These are phyloP conservation scores for Amphicarpaea edgeworthii DNA, from an alignment of 306 rosid species.

Conservation along the genomic window DNA sequence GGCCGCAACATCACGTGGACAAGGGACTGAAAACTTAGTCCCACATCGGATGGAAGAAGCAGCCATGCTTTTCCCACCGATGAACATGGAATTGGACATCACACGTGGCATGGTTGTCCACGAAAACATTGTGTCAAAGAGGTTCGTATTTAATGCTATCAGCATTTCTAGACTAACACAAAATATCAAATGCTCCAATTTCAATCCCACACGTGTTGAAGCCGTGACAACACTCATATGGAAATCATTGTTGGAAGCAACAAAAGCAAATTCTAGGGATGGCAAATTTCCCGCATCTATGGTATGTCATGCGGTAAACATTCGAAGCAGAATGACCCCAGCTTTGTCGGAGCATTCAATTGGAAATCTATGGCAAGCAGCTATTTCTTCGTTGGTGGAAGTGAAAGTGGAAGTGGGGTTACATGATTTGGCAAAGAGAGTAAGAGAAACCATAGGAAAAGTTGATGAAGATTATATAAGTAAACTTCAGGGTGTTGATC, in stretches of 20 bases:
- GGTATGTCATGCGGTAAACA: slow-evolving; percentile 33
- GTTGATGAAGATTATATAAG: background rate
- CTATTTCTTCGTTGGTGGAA: background rate
- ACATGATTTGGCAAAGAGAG: background rate
- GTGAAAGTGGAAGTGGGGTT: background rate
- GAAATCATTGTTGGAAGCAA: slow-evolving; percentile 9
- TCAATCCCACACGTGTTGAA: slow-evolving; percentile 16
- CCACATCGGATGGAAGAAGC: background rate
- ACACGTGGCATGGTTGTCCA: background rate
- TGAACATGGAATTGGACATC: background rate
- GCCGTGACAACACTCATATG: slow-evolving; percentile 39
- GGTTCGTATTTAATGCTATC: background rate
- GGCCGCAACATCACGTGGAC: slow-evolving; percentile 17
- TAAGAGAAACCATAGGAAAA: background rate
- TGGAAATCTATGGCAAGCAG: slow-evolving; percentile 25
- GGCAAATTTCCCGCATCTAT: background rate
- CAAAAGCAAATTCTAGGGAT: background rate
- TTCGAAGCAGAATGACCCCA: background rate
- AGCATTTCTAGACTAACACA: background rate
- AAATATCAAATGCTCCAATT: background rate
- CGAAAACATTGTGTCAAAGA: background rate
- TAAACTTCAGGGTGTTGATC: slow-evolving; percentile 12
- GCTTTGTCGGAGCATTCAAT: background rate
- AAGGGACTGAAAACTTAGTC: too few species aligned
- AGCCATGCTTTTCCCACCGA: slow-evolving; percentile 1